These are phyloP conservation scores for Tolypocladium album DNA, from an alignment of 2,329 filamentous ascomycete species.

Conservation along the genomic window DNA sequence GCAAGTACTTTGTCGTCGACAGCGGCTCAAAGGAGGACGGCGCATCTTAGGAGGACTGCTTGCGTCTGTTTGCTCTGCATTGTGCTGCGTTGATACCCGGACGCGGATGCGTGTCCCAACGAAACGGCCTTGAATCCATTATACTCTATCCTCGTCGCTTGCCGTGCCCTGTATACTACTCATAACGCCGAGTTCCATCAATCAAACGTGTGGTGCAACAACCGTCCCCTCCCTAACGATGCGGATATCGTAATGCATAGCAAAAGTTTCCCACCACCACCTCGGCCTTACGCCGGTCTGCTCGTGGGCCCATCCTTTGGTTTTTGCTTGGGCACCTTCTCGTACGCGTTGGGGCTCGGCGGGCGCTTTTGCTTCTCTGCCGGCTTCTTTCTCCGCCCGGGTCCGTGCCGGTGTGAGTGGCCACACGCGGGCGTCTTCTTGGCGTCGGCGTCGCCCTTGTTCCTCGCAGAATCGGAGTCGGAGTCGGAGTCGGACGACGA, in stretches of 20 bases:
- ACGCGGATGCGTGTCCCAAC: neutral
- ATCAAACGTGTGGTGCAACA: neutral
- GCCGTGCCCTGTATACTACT: neutral
- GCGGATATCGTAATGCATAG: neutral
- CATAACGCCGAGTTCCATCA: neutral
- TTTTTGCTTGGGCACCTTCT: constrained; percentile 51
- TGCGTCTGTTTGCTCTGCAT: neutral
- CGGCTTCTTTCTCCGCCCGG: constrained; percentile 14
- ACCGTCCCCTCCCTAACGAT: constrained; percentile 3
- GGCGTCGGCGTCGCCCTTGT: constrained; percentile 26
- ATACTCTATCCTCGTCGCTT: neutral
- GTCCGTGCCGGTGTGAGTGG: constrained; percentile 18
- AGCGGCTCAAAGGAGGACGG: constrained; percentile 26
- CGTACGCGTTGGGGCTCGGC: constrained; percentile 73
- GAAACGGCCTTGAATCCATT: neutral
- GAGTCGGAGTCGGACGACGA: constrained; percentile 48
- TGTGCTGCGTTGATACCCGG: constrained; percentile 1
- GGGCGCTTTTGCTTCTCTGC: constrained; percentile 28
- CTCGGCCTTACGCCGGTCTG: constrained; percentile 10
- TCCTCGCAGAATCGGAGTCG: constrained; percentile 25
- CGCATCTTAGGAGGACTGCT: neutral
- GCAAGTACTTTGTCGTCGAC: constrained; percentile 70
- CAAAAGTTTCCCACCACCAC: neutral
- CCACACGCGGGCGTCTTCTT: constrained; percentile 18
- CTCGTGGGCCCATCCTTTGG: constrained; percentile 15